phyloP scores from a whole-genome alignment of 2,329 filamentous ascomycete species.

The Penicillium thymicola region DNA sequence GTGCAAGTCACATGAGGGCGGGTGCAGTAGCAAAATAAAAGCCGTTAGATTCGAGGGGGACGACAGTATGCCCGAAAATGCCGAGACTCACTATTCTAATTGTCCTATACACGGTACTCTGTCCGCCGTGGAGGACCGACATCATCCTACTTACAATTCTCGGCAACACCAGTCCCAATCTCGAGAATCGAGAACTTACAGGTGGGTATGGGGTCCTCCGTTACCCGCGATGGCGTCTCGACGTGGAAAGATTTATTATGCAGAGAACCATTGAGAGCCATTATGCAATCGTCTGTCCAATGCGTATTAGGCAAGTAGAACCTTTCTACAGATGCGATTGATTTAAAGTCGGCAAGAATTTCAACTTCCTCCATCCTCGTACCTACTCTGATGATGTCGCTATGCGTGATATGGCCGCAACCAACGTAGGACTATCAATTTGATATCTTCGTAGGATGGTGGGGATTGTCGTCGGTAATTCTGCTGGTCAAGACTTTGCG shows the following conservation, averaged over 20 bases:
- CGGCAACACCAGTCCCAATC: neutral
- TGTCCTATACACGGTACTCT: neutral
- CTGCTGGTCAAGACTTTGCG: too few relatives aligned
- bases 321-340: neutral
- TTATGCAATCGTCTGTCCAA: neutral
- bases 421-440: neutral
- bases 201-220: conserved; percentile 2
- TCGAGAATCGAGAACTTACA: neutral
- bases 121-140: neutral
- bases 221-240: neutral
- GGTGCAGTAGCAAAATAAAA: neutral
- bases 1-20: neutral
- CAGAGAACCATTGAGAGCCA: neutral
- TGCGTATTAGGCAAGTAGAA: rapidly evolving
- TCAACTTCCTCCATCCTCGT: neutral
- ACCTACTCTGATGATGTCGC: neutral
- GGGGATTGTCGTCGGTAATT: neutral
- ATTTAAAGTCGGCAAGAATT: neutral
- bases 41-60: neutral
- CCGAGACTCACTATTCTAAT: neutral
- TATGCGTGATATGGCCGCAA: too few relatives aligned
- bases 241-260: neutral
- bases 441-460: neutral
- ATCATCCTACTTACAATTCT: too few relatives aligned
- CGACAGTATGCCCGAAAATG: neutral